These are phyloP conservation scores for Tuber calosporum DNA, from an alignment of 495 filamentous ascomycete genomes.

Conservation along the genomic window DNA sequence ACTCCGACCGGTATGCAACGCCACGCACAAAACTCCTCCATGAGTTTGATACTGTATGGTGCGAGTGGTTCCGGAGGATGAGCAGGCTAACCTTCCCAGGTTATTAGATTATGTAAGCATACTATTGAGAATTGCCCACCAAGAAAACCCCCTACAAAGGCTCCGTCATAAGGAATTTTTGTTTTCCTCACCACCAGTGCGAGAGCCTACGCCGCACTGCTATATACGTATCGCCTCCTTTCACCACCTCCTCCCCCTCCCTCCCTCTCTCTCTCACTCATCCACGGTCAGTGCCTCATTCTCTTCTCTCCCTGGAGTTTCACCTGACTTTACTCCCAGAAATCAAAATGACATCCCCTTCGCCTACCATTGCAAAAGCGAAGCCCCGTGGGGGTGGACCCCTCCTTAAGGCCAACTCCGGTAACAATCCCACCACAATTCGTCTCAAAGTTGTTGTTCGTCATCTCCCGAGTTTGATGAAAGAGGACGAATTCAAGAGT, in stretches of 20 bases:
- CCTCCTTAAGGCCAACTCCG: constrained; percentile 51
- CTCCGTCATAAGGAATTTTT: neutral
- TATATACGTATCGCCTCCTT: neutral
- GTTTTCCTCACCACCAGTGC: neutral
- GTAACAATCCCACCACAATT: constrained; percentile 53
- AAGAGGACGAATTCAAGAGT: constrained; percentile 65
- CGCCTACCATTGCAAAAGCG: constrained; percentile 18
- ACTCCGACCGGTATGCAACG: neutral
- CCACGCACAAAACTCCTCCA: neutral
- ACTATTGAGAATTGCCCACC: neutral
- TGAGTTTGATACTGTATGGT: no score
- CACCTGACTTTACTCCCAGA: constrained; percentile 9
- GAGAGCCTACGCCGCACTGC: neutral
- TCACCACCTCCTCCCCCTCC: no score
- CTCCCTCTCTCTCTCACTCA: neutral
- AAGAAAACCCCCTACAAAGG: neutral
- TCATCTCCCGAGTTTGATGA: constrained; percentile 77
- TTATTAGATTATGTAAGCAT: neutral
- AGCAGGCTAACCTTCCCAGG: neutral
- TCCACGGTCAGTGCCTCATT: neutral
- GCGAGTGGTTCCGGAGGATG: neutral
- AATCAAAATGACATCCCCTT: constrained; percentile 7
- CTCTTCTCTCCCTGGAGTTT: neutral
- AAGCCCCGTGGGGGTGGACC: constrained; percentile 42
- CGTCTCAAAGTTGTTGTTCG: constrained; percentile 78